These are phyloP conservation scores for Cercophora sp. DNA, from an alignment of 495 filamentous ascomycete species.

Conservation along the genomic window DNA sequence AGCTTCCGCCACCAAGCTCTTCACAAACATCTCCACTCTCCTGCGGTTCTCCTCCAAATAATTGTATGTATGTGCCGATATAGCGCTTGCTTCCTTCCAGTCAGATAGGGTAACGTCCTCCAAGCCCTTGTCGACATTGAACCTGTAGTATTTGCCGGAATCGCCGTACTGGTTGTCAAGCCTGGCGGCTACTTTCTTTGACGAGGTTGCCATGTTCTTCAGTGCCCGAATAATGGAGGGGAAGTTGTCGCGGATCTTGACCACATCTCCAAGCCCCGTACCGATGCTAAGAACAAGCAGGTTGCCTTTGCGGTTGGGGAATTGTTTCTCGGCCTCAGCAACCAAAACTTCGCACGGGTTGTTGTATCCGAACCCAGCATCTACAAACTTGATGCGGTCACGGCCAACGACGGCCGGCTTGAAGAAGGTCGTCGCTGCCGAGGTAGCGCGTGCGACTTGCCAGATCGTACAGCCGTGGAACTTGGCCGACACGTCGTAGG, in stretches of 20 bases:
- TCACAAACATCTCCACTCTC: constrained; percentile 9
- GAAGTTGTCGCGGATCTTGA: neutral
- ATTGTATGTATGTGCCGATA: constrained; percentile 1
- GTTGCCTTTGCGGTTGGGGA: neutral
- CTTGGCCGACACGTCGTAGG: neutral
- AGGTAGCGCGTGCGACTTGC: constrained; percentile 30
- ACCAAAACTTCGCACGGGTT: constrained; percentile 16
- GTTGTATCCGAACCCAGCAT: constrained; percentile 27
- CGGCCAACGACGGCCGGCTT: constrained; percentile 16
- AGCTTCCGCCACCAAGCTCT: too few species aligned
- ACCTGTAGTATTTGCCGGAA: neutral
- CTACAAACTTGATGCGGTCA: constrained; percentile 13
- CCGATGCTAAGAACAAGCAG: neutral
- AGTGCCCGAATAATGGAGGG: neutral
- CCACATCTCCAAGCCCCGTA: constrained; percentile 1
- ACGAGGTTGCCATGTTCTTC: constrained; percentile 1
- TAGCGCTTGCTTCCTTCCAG: neutral
- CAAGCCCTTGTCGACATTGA: constrained; percentile 3
- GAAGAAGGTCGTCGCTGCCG: constrained; percentile 29
- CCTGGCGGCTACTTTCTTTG: neutral
- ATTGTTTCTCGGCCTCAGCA: neutral
- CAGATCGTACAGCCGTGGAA: constrained; percentile 17
- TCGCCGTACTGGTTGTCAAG: neutral
- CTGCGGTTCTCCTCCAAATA: neutral
- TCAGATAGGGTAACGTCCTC: neutral